phyloP scores from a whole-genome alignment of 257 asterid species.

The Nicotiana noctiflora region DNA sequence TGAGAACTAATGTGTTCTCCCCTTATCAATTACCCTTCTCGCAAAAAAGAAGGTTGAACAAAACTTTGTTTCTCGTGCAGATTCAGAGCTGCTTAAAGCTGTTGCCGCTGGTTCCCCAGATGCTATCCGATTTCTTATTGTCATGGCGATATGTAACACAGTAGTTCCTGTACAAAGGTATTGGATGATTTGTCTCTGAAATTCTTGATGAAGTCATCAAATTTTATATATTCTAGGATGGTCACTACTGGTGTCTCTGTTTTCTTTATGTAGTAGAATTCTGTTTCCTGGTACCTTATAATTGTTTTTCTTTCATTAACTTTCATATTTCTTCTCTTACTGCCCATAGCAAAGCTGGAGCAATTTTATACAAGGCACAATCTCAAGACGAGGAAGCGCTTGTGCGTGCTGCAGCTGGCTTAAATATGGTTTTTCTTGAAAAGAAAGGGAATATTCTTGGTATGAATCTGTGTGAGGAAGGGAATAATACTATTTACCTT shows the following conservation, averaged over 20 bases:
- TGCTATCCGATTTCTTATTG: constrained; percentile 67
- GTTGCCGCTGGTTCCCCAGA: constrained; percentile 60
- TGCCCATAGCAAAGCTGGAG: constrained; percentile 59
- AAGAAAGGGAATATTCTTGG: constrained; percentile 74
- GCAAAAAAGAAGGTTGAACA: not conserved
- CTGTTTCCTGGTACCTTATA: constrained; percentile 8
- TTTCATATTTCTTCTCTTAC: constrained; percentile 10
- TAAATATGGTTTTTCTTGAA: constrained; percentile 64
- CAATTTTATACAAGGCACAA: constrained; percentile 76
- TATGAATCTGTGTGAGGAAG: constrained; percentile 25
- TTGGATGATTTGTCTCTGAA: constrained; percentile 5
- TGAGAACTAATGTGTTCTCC: not conserved
- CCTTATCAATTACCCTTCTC: not conserved
- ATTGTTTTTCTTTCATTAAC: constrained; percentile 5
- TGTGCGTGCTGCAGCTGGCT: constrained; percentile 85
- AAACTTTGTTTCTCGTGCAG: constrained; percentile 30
- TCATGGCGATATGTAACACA: constrained; percentile 94
- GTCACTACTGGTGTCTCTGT: not conserved
- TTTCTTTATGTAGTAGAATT: not conserved
- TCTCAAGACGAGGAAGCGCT: constrained; percentile 99
- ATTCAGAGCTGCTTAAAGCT: constrained; percentile 61
- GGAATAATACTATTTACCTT: not conserved
- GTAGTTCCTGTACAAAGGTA: constrained; percentile 90
- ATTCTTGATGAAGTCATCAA: constrained; percentile 17
- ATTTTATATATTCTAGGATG: not conserved